Conservation (phyloP, 1,284 basidiomycete species). For the Austroboletus niveus region DNA sequence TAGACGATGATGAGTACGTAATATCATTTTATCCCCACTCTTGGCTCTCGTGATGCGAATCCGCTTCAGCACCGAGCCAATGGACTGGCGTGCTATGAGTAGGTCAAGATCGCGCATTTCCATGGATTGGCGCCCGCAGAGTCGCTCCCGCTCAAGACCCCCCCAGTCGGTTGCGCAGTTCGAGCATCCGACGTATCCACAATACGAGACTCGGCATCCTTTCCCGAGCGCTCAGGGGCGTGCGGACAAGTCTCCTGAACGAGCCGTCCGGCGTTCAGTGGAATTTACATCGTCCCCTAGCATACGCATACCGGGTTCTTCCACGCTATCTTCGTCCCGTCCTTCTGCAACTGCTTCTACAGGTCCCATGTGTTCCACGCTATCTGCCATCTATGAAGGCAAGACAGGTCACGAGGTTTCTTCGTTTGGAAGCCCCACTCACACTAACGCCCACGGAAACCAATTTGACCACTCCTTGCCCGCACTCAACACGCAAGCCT, state of each 20-base stretch:
- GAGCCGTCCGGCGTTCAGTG: constrained; percentile 22
- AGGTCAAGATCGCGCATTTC: constrained; percentile 90
- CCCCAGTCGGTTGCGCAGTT: constrained; percentile 48
- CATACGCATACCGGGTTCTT: constrained; percentile 52
- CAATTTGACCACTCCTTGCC: constrained; percentile 43
- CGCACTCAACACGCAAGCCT: constrained; percentile 48
- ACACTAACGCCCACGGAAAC: constrained; percentile 38
- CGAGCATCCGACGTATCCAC: constrained; percentile 42
- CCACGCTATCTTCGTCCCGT: constrained; percentile 47
- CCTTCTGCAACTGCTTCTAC: constrained; percentile 45
- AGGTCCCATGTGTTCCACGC: constrained; percentile 37
- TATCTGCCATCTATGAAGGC: constrained; percentile 60
- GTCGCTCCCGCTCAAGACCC: constrained; percentile 71
- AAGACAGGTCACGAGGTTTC: constrained; percentile 34
- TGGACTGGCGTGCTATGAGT: constrained; percentile 95
- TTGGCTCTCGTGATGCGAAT: constrained; percentile 22
- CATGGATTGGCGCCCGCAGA: constrained; percentile 78
- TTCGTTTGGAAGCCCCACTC: constrained; percentile 31
- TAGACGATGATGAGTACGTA: constrained; percentile 75
- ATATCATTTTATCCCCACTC: constrained; percentile 25
- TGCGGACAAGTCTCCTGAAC: constrained; percentile 30
- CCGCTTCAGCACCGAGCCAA: constrained; percentile 51
- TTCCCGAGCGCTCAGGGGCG: constrained; percentile 35
- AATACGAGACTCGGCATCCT: constrained; percentile 42
- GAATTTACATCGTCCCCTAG: constrained; percentile 36